These are phyloP conservation scores for Dendrocalamus latiflorus DNA, from an alignment of 202 grass and related monocot species.

Conservation along the genomic window DNA sequence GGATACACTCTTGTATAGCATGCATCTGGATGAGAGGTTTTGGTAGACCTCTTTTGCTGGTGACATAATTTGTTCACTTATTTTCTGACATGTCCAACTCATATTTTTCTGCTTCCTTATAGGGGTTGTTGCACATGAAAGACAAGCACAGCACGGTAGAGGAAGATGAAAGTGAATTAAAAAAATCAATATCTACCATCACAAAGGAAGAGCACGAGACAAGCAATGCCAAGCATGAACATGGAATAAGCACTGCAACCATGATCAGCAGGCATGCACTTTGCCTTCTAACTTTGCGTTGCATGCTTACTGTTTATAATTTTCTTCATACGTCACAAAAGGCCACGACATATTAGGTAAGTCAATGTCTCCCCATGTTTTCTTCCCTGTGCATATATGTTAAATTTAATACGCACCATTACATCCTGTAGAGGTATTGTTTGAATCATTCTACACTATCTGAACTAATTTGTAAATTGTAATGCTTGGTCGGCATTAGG, in stretches of 20 bases:
- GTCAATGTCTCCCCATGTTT: neutral
- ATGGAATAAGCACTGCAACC: slow-evolving; percentile 5
- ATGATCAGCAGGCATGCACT: slow-evolving; percentile 50
- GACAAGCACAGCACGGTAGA: neutral
- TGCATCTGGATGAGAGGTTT: neutral
- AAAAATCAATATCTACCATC: slow-evolving; percentile 20
- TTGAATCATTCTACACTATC: neutral
- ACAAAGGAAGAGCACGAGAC: neutral
- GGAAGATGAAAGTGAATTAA: slow-evolving; percentile 18
- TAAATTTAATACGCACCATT: neutral
- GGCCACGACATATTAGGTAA: slow-evolving; percentile 17
- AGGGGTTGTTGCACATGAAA: slow-evolving; percentile 27
- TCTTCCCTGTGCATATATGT: neutral
- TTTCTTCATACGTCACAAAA: slow-evolving; percentile 27
- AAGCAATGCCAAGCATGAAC: slow-evolving; percentile 7
- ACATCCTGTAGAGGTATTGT: neutral
- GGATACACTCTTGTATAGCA: neutral
- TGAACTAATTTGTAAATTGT: slow-evolving; percentile 1
- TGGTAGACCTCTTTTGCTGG: neutral
- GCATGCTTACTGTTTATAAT: slow-evolving; percentile 49
- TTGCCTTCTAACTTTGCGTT: slow-evolving; percentile 48
- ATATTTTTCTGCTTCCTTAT: neutral
- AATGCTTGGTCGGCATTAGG: neutral
- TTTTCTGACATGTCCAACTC: slow-evolving; percentile 1
- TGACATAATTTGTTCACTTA: neutral